Evolutionary conservation across 2,329 filamentous ascomycete species (phyloP), one percentile per base, ranked within the genome.

Genomic region (Exophiala spinifera): DNA sequence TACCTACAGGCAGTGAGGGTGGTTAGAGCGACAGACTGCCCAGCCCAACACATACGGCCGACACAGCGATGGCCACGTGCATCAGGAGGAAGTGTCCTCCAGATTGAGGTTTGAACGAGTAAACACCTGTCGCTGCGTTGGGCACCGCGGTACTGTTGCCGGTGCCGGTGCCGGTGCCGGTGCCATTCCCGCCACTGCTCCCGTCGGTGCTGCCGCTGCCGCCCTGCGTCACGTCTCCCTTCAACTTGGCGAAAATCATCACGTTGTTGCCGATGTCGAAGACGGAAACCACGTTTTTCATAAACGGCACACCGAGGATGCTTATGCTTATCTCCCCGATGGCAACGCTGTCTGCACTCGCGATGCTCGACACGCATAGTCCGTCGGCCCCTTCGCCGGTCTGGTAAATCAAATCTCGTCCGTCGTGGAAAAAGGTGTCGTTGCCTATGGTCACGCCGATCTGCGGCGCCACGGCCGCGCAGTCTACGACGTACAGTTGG

Each of bases 231-330:
- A 54, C 51, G 13, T 54, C 51, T 15, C 51, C 51, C 25, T 21
- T 15, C 51, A 54, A 45, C 14, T 39, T 49, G 8, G 51, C 51
- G 25, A 54, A 46, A 6, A 46, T 19, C 8, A 54, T 49, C 28
- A 45, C 39, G 48, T 54, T 54, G 17, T 68, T 72, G 10, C 75
- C 76, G 53, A 79, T 69, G 67, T 80, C 78, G 64, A 76, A 79
- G 1, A 80, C 76, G 8, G 72, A 67, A 3, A 80, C 64, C 0
- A 79, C 77, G 56, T 76, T 78, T 65, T 76, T 77, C 64, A 78
- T 65, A 57, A 77, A 79, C 3, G 70, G 66, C 49, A 75, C 75
- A 0, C 77, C 77, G 44, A 79, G 56, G 13, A 67, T 64, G 46
- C 57, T 64, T 33, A 46, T 54, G 51, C 23, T 62, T 34, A 25